Evolutionary conservation across 2,329 filamentous ascomycete genomes (phyloP).

Genomic region (Trichocomaceae sp.): DNA sequence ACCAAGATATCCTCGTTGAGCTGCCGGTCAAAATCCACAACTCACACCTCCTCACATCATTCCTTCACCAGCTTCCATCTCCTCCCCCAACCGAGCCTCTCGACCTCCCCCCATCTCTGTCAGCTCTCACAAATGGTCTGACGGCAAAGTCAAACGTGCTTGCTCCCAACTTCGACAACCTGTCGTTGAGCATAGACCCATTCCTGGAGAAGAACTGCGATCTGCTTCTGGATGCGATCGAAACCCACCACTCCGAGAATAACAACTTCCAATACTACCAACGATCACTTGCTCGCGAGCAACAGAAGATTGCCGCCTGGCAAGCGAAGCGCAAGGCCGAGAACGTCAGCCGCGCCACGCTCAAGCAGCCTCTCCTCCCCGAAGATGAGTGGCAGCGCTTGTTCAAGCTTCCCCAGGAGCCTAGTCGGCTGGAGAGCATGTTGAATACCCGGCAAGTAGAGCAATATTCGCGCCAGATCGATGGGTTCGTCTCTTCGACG

Average conservation of each 20-base stretch:
- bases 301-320: conserved; percentile 94
- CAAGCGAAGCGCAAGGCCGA: conserved; percentile 94
- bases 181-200: conserved; percentile 91
- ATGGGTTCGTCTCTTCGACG: conserved; percentile 87
- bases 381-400: conserved; percentile 98
- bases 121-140: conserved; percentile 64
- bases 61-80: conserved; percentile 82
- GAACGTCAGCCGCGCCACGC: conserved; percentile 74
- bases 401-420: conserved; percentile 96
- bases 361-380: conserved; percentile 81
- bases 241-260: conserved; percentile 95
- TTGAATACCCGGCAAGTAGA: conserved; percentile 93
- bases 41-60: conserved; percentile 91
- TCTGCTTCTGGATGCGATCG: conserved; percentile 89
- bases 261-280: conserved; percentile 99
- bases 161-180: conserved; percentile 78
- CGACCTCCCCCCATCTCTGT: conserved; percentile 69
- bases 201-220: conserved; percentile 98
- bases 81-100: conserved; percentile 60
- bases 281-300: conserved; percentile 84
- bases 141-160: conserved; percentile 57
- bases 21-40: conserved; percentile 87
- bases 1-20: conserved; percentile 89
- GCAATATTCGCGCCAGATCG: conserved; percentile 95
- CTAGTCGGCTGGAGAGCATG: conserved; percentile 86